Conservation (phyloP, 2,329 filamentous ascomycete species). For the Claviceps pusilla region DNA sequence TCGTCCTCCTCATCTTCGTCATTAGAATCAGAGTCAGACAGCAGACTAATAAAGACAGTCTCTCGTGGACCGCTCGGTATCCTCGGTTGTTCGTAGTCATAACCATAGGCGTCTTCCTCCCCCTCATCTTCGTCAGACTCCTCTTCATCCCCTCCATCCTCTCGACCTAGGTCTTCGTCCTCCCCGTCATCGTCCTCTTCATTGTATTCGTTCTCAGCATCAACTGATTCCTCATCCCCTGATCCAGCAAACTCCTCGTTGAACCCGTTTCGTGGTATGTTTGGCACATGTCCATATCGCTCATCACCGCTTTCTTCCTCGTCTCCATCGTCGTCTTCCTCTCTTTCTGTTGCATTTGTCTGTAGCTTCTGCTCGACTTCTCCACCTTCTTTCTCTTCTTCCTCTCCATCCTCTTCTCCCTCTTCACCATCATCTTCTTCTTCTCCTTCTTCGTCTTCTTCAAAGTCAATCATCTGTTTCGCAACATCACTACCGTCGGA, state of each 20-base stretch:
- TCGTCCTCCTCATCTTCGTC: background rate
- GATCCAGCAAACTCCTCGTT: background rate
- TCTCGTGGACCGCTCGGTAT: constrained; percentile 12
- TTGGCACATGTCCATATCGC: background rate
- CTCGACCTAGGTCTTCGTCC: background rate
- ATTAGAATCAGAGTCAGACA: constrained; percentile 24
- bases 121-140: constrained; percentile 6
- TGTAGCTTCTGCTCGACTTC: background rate
- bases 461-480: constrained; percentile 15
- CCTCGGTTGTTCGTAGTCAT: constrained; percentile 1
- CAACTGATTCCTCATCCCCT: constrained; percentile 13
- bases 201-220: constrained; percentile 12
- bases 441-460: constrained; percentile 14
- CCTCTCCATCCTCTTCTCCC: constrained; percentile 18
- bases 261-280: background rate
- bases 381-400: constrained; percentile 17
- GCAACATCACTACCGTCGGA: constrained; percentile 7
- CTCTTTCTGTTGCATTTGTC: constrained; percentile 1
- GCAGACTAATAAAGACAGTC: constrained; percentile 30
- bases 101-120: constrained; percentile 2
- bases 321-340: background rate
- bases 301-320: background rate
- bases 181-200: background rate
- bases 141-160: constrained; percentile 3
- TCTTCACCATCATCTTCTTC: constrained; percentile 19